Conservation (phyloP, 805 yeast genomes). For the Tetrapisispora nanseiensis region DNA sequence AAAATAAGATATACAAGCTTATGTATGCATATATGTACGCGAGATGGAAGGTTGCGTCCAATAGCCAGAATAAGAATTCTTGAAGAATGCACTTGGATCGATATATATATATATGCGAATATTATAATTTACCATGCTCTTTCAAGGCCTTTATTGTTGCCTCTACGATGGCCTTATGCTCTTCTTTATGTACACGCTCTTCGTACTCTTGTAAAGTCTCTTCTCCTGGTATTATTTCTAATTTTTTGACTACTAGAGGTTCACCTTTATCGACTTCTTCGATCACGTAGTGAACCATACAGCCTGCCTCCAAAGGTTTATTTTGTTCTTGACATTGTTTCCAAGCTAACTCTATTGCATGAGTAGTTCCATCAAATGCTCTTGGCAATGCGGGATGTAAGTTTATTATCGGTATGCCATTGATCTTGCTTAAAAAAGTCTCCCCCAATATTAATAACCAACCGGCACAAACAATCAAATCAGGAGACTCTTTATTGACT, state of each 20-base stretch:
- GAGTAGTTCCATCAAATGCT: constrained; percentile 84
- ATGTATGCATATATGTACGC: no score
- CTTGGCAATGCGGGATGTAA: constrained; percentile 97
- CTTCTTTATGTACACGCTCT: constrained; percentile 67
- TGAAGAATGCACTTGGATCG: no score
- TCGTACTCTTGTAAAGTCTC: constrained; percentile 78
- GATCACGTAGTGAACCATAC: constrained; percentile 95
- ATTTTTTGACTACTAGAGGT: constrained; percentile 74
- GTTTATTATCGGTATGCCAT: constrained; percentile 70
- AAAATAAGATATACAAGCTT: no score
- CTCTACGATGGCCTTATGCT: constrained; percentile 88
- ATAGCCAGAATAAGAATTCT: no score
- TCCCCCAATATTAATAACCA: constrained; percentile 93
- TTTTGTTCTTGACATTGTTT: constrained; percentile 67
- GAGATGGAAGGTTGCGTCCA: no score
- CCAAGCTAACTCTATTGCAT: constrained; percentile 95
- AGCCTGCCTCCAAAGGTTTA: constrained; percentile 73
- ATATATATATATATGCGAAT: no score
- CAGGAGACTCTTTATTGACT: constrained; percentile 58
- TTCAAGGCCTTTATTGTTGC: constrained; percentile 61
- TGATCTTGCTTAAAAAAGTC: constrained; percentile 58
- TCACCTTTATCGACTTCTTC: constrained; percentile 91
- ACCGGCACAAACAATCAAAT: constrained; percentile 92
- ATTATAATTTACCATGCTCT: not conserved
- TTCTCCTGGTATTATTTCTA: constrained; percentile 50